Base-by-base conservation (phyloP, 805 yeast species). In the Saturnispora sekii region DNA sequence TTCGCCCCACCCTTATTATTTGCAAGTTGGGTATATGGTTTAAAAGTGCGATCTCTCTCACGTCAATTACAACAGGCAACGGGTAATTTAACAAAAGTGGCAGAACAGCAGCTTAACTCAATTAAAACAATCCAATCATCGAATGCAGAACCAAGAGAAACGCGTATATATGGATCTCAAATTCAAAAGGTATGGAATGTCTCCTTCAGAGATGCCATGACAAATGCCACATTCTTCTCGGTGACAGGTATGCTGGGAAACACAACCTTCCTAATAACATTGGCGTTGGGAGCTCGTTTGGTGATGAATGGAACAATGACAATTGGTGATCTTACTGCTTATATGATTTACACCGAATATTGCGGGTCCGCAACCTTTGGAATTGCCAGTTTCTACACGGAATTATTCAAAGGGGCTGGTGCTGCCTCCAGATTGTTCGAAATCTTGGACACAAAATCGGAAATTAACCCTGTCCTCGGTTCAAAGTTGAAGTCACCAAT, bases 391-490 rank as follows among this genome's bases (percentile, higher is more conserved):
- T 90, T 90, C 61, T 90, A 89, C 59, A 81, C 95, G 2, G 97
- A 90, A 61, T 67, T 90, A 47, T 90, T 90, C 94, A 90, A 90
- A 66, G 97, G 97, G 45, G 84, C 93, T 3, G 97, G 97, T 46
- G 97, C 97, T 0, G 95, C 96, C 0, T 83, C 90, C 40, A 71
- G 97, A 49, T 74, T 89, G 40, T 89, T 89, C 66, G 97, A 89
- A 62, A 68, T 90, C 39, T 76, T 82, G 49, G 96, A 88, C 51
- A 74, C 85, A 61, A 70, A 78, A 50, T 94, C 96, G 1, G 53
- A 63, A n/a, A 87, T 89, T 40, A 70, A 77, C 29, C 76, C 87
- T 10, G 75, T 83, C 2, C 54, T 67, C 21, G 97, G 97, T 33
- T 55, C 57, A 16, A 69, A 67, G 43, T 63, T 77, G 35, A 54